Conservation (phyloP, 148 eudicot genomes). For the Fagopyrum homotropicum region DNA sequence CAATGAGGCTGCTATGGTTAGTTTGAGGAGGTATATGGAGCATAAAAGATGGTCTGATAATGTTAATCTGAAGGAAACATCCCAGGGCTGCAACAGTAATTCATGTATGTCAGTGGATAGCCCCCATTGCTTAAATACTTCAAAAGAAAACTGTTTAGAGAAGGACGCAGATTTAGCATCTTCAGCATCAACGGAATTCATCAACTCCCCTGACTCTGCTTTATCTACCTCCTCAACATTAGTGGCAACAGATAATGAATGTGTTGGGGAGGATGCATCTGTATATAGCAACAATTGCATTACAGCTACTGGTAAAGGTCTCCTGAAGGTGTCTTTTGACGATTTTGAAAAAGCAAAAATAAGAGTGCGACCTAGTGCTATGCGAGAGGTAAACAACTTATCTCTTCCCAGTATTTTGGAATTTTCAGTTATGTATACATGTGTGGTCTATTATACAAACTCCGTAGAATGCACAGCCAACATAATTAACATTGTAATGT, state of each 20-base stretch:
- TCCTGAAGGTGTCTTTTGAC: slow-evolving; percentile 42
- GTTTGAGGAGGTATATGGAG: slow-evolving; percentile 49
- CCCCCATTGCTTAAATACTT: slow-evolving; percentile 18
- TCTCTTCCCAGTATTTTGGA: slow-evolving; percentile 6
- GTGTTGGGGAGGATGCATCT: slow-evolving; percentile 15
- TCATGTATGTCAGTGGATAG: slow-evolving; percentile 17
- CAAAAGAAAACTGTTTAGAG: slow-evolving; percentile 3
- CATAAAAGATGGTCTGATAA: slow-evolving; percentile 20
- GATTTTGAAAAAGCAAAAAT: slow-evolving; percentile 87
- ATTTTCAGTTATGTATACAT: not conserved
- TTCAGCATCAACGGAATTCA: slow-evolving; percentile 23
- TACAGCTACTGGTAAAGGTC: slow-evolving; percentile 12
- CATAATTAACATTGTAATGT: not conserved
- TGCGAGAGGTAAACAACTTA: slow-evolving; percentile 79
- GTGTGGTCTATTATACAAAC: not conserved
- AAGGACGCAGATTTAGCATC: slow-evolving; percentile 29
- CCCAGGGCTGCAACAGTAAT: slow-evolving; percentile 18
- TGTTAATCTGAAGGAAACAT: slow-evolving; percentile 13
- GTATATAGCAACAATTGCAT: slow-evolving; percentile 9
- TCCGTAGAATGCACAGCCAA: not conserved
- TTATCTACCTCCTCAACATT: slow-evolving; percentile 6
- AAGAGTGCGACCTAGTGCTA: slow-evolving; percentile 88
- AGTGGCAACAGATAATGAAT: not conserved
- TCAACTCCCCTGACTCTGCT: slow-evolving; percentile 19
- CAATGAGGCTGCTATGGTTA: slow-evolving; percentile 73